Percentiles rank a stretch among this genome's conserved stretches.
These are phyloP conservation scores for Ophiostoma ulmi DNA, from an alignment of 2,329 filamentous ascomycete genomes.

Conservation along the genomic window DNA sequence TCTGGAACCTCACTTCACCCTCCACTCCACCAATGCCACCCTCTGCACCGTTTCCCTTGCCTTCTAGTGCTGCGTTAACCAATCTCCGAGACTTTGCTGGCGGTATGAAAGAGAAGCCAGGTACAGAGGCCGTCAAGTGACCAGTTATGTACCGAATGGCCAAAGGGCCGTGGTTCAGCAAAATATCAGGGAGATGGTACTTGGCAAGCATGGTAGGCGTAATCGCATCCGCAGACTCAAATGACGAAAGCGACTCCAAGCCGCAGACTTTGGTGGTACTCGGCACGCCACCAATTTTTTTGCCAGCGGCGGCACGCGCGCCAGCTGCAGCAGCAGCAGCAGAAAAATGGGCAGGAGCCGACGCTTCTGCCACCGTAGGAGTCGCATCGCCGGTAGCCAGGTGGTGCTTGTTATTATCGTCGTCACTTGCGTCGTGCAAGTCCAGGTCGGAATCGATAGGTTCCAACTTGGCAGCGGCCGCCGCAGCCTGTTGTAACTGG, in stretches of 20 bases:
- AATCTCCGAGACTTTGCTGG: conserved; percentile 85
- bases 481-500: conserved; percentile 52
- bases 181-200: conserved; percentile 83
- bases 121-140: conserved; percentile 86
- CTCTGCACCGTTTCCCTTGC: conserved; percentile 56
- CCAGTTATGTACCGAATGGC: conserved; percentile 95
- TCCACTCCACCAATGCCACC: conserved; percentile 50
- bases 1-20: conserved; percentile 79
- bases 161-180: conserved; percentile 82
- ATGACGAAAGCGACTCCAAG: conserved; percentile 31
- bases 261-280: conserved; percentile 2
- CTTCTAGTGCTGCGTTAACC: conserved; percentile 87
- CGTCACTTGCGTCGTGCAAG: conserved; percentile 62
- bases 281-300: background rate
- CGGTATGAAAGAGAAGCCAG: conserved; percentile 83
- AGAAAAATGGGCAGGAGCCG: background rate
- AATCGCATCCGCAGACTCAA: conserved; percentile 75
- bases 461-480: conserved; percentile 46
- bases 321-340: background rate
- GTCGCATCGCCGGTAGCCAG: background rate
- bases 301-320: conserved; percentile 17
- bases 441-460: conserved; percentile 82
- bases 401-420: conserved; percentile 28
- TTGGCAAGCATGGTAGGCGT: conserved; percentile 80
- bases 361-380: background rate